Evolutionary conservation across 139 green algal genomes (phyloP).

Genomic region (Spirogloea muscicola): DNA sequence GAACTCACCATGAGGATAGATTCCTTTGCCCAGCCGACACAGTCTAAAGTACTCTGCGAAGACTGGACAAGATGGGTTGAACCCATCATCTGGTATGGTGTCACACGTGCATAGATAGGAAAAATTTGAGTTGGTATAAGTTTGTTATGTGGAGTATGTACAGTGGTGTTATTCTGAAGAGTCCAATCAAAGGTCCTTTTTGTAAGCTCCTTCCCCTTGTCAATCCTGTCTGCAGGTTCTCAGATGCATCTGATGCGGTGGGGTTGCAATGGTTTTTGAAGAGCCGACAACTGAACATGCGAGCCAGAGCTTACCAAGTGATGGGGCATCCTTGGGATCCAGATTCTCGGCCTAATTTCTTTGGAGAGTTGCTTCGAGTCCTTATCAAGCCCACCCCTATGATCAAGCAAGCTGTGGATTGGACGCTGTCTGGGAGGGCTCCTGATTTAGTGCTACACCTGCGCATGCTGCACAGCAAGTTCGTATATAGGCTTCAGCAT

Average conservation of each 20-base stretch:
- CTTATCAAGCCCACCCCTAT: slow-evolving; percentile 7
- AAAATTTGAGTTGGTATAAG: no score
- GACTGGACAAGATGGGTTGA: slow-evolving; percentile 27
- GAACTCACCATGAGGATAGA: slow-evolving; percentile 22
- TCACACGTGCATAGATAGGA: no score
- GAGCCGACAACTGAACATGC: slow-evolving; percentile 17
- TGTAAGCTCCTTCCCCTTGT: neutral
- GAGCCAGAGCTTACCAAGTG: neutral
- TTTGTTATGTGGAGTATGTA: no score
- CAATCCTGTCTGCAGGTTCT: slow-evolving; percentile 6
- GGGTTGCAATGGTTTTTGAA: slow-evolving; percentile 29
- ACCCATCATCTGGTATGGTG: slow-evolving; percentile 33
- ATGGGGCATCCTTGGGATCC: slow-evolving; percentile 15
- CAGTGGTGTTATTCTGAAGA: no score
- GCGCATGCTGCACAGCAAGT: no score
- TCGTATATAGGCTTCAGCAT: no score
- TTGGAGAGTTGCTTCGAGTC: slow-evolving; percentile 19
- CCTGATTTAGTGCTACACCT: slow-evolving; percentile 22
- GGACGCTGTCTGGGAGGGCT: slow-evolving; percentile 11
- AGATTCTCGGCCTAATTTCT: slow-evolving; percentile 29
- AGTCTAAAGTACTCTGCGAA: slow-evolving; percentile 17
- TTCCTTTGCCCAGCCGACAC: slow-evolving; percentile 10
- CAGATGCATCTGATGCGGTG: slow-evolving; percentile 24
- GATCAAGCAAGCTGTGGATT: slow-evolving; percentile 14
- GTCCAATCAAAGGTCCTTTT: no score